phyloP scores from a whole-genome alignment of 352 stramenopile species.

The Globisporangium cylindrosporum region DNA sequence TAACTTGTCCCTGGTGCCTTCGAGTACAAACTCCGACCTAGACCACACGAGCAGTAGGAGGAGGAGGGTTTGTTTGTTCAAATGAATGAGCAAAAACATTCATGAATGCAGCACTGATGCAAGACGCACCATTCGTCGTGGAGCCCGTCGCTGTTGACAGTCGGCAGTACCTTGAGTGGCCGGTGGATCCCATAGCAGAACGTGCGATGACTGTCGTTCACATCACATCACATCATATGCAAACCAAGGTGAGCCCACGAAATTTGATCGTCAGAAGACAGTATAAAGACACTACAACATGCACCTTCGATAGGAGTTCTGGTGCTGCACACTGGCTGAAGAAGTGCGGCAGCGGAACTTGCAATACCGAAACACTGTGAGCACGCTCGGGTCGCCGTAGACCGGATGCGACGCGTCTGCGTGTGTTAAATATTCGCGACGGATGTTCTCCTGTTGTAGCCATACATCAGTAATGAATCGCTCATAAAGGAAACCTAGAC shows the following conservation, averaged over 20 bases:
- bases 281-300: not conserved
- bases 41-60: not conserved
- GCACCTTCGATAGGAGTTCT: constrained; percentile 77
- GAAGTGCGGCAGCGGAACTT: constrained; percentile 72
- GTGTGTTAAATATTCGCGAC: constrained; percentile 57
- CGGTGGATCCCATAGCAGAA: constrained; percentile 73
- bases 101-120: not conserved
- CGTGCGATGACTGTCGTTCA: constrained; percentile 34
- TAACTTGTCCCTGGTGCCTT: constrained; percentile 28
- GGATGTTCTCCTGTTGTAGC: constrained; percentile 43
- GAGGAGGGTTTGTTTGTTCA: too few species aligned
- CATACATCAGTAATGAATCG: not conserved
- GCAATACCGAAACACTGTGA: constrained; percentile 74
- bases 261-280: not conserved
- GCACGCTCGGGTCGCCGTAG: constrained; percentile 46
- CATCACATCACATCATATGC: not conserved
- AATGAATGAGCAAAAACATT: not conserved
- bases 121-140: constrained; percentile 38
- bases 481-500: not conserved
- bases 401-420: constrained; percentile 57
- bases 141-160: constrained; percentile 61
- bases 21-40: constrained; percentile 26
- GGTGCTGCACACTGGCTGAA: constrained; percentile 69
- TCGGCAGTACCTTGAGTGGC: constrained; percentile 53
- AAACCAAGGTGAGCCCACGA: not conserved